Evolutionary conservation across 176 grass and related monocot genomes (phyloP).

Genomic region (Bothriochloa decipiens): DNA sequence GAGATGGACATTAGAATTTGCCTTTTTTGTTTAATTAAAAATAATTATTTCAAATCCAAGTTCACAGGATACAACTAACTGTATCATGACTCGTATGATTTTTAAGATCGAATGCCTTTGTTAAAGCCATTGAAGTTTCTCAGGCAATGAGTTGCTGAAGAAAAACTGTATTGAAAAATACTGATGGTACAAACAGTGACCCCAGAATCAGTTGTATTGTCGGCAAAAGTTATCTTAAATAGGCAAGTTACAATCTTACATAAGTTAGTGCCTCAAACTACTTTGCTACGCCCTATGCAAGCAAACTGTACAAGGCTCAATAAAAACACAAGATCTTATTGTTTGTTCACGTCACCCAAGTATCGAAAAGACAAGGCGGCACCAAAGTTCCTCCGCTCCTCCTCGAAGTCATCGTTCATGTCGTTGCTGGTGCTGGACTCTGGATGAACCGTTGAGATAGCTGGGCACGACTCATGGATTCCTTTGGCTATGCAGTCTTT

Average conservation of each 20-base stretch:
- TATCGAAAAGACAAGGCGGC: slow-evolving; percentile 58
- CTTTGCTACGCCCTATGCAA: slow-evolving; percentile 40
- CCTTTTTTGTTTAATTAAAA: background rate
- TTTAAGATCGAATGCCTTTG: background rate
- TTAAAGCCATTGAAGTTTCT: slow-evolving; percentile 1
- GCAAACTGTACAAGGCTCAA: slow-evolving; percentile 44
- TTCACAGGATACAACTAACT: background rate
- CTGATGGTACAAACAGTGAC: slow-evolving; percentile 13
- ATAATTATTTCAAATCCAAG: background rate
- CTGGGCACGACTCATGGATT: slow-evolving; percentile 31
- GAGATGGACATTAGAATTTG: background rate
- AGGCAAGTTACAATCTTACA: slow-evolving; percentile 1
- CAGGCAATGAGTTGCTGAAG: background rate
- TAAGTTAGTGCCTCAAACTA: slow-evolving; percentile 37
- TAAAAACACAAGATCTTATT: slow-evolving; percentile 34
- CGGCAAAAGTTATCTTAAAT: slow-evolving; percentile 40
- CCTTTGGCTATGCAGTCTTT: slow-evolving; percentile 71
- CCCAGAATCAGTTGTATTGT: background rate
- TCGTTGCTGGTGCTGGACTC: slow-evolving; percentile 47
- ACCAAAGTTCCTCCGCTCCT: slow-evolving; percentile 52
- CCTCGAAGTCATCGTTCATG: slow-evolving; percentile 44
- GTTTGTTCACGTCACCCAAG: slow-evolving; percentile 38
- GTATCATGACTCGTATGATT: background rate
- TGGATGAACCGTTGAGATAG: slow-evolving; percentile 29
- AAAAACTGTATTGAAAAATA: slow-evolving; percentile 2